phyloP scores from a whole-genome alignment of 2,329 filamentous ascomycete genomes.

The Sclerotinia spermophila region DNA sequence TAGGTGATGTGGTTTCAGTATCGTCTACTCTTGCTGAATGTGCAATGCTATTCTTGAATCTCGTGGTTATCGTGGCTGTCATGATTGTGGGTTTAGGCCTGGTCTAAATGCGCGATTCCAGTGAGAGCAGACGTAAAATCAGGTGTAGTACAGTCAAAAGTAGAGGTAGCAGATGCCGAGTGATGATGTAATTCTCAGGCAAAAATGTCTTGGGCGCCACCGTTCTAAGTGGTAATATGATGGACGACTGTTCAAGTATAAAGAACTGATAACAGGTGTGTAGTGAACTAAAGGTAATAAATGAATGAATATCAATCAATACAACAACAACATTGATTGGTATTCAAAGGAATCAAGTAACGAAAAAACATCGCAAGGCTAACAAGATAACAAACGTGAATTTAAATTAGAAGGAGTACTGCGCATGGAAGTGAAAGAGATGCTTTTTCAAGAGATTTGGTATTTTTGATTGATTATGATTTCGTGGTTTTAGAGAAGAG shows the following conservation, averaged over 20 bases:
- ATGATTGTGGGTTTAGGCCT: background rate
- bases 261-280: background rate
- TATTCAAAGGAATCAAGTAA: background rate
- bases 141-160: background rate
- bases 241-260: background rate
- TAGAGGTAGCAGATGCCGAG: background rate
- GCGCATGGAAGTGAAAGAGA: background rate
- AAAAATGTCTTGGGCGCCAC: background rate
- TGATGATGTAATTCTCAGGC: background rate
- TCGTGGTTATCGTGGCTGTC: background rate
- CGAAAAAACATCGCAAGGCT: background rate
- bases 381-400: background rate
- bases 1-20: slow-evolving; percentile 21
- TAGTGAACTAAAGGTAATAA: background rate
- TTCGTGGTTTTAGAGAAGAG: background rate
- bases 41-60: slow-evolving; percentile 6
- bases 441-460: background rate
- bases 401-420: background rate
- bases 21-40: slow-evolving; percentile 36
- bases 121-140: background rate
- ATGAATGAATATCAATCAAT: background rate
- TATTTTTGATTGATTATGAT: background rate
- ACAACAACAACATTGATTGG: background rate
- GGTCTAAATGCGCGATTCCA: background rate
- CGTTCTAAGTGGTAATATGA: background rate